Base-by-base conservation (phyloP, 495 filamentous ascomycete species). In the Xylaria nigripes region DNA sequence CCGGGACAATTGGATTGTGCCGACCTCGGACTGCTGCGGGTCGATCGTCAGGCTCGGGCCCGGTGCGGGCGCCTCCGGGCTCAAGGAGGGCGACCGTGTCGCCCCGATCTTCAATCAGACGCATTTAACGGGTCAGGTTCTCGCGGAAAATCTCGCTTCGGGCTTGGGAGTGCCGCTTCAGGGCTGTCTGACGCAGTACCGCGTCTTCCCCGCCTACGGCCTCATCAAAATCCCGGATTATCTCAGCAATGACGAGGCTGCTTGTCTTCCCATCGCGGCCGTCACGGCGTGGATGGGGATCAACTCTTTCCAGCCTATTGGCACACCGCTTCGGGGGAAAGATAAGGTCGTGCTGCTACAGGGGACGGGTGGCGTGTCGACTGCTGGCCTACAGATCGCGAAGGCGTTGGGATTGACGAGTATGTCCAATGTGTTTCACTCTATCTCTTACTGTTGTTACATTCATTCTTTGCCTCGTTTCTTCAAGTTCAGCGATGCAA, bases 261-360 rank as follows among this genome's bases (percentile, higher is more conserved):
- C 60, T 24, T 73, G 71, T 27, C 48, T 75, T n/a, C 69, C 72
- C 2, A 67, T 76, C 54, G 73, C 74, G 1, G 63, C 62, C 1
- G 55, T 76, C 36, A 77, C 75, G 49, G 74, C 71, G 5, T 78
- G 74, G 72, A 75, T 74, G 69, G 59, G 69, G 0, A 55, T 76
- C 27, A 70, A 72, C 51, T 66, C 67, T 8, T 67, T 72, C 62
- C 55, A 72, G 9, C 74, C 76, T 2, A 55, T 76, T n/a, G 72
- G 72, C 0, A 46, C 63, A 19, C 40, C 49, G 10, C 22, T 49
- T 22, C 19, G 10, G 9, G 55, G 55, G 41, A 46, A 60, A 45
- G 43, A 47, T 41, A 36, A 60, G 25, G n/a, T 46, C 13, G 59
- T 78, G 4, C 43, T 78, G 23, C 61, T 74, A n/a, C 72, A 76